These are phyloP conservation scores for Elaeis guineensis DNA, from an alignment of 176 grass and related monocot genomes.

Conservation along the genomic window DNA sequence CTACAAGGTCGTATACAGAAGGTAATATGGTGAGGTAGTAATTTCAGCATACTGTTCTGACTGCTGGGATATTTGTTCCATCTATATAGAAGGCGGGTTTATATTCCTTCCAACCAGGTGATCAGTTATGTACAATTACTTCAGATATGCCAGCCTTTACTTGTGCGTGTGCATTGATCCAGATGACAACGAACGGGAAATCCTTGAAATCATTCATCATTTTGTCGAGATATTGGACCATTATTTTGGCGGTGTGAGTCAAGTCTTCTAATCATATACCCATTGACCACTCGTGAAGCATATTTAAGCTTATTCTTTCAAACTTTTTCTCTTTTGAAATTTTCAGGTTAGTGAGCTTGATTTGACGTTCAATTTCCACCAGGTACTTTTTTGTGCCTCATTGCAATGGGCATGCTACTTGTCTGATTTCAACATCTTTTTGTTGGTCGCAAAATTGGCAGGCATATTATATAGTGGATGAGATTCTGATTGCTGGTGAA, in stretches of 20 bases:
- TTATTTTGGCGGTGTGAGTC: constrained; percentile 54
- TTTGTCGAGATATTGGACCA: constrained; percentile 75
- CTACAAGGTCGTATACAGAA: constrained; percentile 66
- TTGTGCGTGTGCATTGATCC: constrained; percentile 78
- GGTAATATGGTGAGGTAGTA: constrained; percentile 21
- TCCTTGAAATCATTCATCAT: constrained; percentile 75
- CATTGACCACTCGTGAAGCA: too few relatives aligned
- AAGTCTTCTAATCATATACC: not conserved
- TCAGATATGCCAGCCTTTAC: constrained; percentile 73
- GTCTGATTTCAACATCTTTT: not conserved
- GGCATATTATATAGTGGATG: constrained; percentile 75
- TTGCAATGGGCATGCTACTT: not conserved
- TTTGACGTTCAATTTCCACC: constrained; percentile 78
- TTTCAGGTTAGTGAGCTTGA: constrained; percentile 65
- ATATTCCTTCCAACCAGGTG: too few relatives aligned
- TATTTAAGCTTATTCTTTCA: too few relatives aligned
- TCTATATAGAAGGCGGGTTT: too few relatives aligned
- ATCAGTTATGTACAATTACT: not conserved
- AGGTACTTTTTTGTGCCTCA: constrained; percentile 15
- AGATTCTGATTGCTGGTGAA: constrained; percentile 71
- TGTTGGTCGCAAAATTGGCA: constrained; percentile 7
- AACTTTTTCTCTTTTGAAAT: too few relatives aligned
- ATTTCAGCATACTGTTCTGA: too few relatives aligned
- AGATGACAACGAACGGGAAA: constrained; percentile 58
- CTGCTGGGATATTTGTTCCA: too few relatives aligned